A percentile compares a stretch with the other conserved stretches of the same genome.
Conservation (phyloP, 2,329 filamentous ascomycete species). For the Neonectria ditissima region DNA sequence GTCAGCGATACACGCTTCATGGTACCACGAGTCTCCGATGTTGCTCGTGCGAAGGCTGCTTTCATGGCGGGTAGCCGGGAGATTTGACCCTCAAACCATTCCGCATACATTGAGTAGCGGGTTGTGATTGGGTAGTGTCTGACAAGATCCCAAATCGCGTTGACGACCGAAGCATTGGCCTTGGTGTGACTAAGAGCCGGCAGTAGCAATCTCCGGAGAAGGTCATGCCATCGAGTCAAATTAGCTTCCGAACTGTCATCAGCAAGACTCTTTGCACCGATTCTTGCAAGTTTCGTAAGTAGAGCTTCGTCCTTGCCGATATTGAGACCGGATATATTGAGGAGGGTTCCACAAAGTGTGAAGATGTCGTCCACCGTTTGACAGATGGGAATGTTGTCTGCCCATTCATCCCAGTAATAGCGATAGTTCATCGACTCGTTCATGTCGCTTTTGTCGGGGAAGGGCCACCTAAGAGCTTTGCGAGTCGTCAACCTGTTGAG, state of each 20-base stretch:
- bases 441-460: conserved; percentile 80
- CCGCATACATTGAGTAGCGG: conserved; percentile 90
- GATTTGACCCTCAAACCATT: conserved; percentile 87
- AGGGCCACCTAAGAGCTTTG: conserved; percentile 84
- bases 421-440: conserved; percentile 84
- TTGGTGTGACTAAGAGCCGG: conserved; percentile 89
- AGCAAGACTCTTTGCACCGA: conserved; percentile 80
- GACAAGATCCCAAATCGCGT: conserved; percentile 87
- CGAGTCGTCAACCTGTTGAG: conserved; percentile 69
- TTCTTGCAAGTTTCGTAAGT: conserved; percentile 84
- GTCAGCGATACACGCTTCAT: conserved; percentile 91
- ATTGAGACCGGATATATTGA: conserved; percentile 88
- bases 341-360: conserved; percentile 82
- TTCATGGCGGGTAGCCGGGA: conserved; percentile 83
- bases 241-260: conserved; percentile 79
- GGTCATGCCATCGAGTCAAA: conserved; percentile 81
- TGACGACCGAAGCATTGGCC: conserved; percentile 84
- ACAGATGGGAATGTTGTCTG: conserved; percentile 91
- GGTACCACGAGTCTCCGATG: conserved; percentile 82
- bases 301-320: conserved; percentile 87
- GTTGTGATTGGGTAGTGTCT: conserved; percentile 80
- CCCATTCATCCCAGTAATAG: conserved; percentile 98
- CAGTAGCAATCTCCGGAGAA: conserved; percentile 86
- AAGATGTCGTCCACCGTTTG: conserved; percentile 93
- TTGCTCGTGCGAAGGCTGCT: conserved; percentile 80